phyloP scores from a whole-genome alignment of 2,329 filamentous ascomycete species.

The Tolypocladium guangdongense region DNA sequence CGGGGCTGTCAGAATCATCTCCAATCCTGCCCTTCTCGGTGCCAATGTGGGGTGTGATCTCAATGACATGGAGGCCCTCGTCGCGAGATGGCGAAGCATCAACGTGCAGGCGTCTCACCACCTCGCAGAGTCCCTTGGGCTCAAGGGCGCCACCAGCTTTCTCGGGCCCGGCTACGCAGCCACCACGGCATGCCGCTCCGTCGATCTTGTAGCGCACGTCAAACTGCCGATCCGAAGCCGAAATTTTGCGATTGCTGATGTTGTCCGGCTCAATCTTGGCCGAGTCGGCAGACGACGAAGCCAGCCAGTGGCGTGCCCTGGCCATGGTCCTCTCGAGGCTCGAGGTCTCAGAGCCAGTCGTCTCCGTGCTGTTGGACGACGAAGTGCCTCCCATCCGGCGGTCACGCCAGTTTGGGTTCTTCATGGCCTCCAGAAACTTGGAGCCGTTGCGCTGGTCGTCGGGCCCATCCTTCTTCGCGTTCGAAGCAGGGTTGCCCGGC shows the following conservation, averaged over 20 bases:
- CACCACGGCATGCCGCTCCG: not conserved
- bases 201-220: not conserved
- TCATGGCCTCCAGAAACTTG: conserved; percentile 20
- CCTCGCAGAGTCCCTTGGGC: not conserved
- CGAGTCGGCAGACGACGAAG: not conserved
- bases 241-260: conserved; percentile 1
- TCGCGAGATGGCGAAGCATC: not conserved
- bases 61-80: not conserved
- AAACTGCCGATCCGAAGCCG: not conserved
- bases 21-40: too few species aligned
- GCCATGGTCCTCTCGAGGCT: not conserved
- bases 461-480: conserved; percentile 5
- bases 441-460: conserved; percentile 10
- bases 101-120: not conserved
- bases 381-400: conserved; percentile 9
- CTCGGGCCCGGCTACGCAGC: too few species aligned
- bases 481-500: not conserved
- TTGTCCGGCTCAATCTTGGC: not conserved
- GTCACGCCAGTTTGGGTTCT: conserved; percentile 23
- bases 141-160: not conserved
- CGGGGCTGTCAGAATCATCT: too few species aligned
- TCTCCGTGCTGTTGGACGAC: not conserved
- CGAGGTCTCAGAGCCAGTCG: not conserved
- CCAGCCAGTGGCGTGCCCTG: not conserved
- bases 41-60: not conserved